Conservation (phyloP, 1,284 basidiomycete genomes). For the Irpex sp. region DNA sequence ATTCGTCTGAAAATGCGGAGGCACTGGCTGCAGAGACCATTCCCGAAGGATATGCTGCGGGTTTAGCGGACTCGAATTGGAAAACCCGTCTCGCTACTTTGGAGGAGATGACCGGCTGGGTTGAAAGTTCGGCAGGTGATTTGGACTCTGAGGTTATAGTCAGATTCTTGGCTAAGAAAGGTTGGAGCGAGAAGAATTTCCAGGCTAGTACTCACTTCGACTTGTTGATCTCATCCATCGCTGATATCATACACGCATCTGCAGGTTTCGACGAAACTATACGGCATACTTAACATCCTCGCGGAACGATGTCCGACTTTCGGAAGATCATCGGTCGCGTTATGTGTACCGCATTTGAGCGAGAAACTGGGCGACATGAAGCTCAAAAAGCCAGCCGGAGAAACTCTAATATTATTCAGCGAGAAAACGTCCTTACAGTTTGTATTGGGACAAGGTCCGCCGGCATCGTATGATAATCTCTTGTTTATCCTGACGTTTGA, state of each 20-base stretch:
- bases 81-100: slow-evolving; percentile 87
- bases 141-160: slow-evolving; percentile 90
- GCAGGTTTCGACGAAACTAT: slow-evolving; percentile 87
- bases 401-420: slow-evolving; percentile 77
- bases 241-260: background rate
- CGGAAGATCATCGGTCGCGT: slow-evolving; percentile 80
- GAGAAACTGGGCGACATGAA: slow-evolving; percentile 98
- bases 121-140: slow-evolving; percentile 62
- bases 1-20: slow-evolving; percentile 91
- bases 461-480: background rate
- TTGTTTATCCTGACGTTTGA: background rate
- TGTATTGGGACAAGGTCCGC: slow-evolving; percentile 85
- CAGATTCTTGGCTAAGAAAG: slow-evolving; percentile 89
- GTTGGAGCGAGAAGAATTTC: slow-evolving; percentile 98
- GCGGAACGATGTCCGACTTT: slow-evolving; percentile 83
- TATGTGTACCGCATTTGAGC: slow-evolving; percentile 81
- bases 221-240: background rate
- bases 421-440: slow-evolving; percentile 96
- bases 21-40: slow-evolving; percentile 73
- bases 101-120: slow-evolving; percentile 85
- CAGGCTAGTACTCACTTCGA: slow-evolving; percentile 54
- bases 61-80: slow-evolving; percentile 88
- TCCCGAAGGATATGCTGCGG: slow-evolving; percentile 68
- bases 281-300: slow-evolving; percentile 70
- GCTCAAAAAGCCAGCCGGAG: slow-evolving; percentile 95